phyloP scores from a whole-genome alignment of 2,329 filamentous ascomycete genomes.

The Chaetomium olivaceum region DNA sequence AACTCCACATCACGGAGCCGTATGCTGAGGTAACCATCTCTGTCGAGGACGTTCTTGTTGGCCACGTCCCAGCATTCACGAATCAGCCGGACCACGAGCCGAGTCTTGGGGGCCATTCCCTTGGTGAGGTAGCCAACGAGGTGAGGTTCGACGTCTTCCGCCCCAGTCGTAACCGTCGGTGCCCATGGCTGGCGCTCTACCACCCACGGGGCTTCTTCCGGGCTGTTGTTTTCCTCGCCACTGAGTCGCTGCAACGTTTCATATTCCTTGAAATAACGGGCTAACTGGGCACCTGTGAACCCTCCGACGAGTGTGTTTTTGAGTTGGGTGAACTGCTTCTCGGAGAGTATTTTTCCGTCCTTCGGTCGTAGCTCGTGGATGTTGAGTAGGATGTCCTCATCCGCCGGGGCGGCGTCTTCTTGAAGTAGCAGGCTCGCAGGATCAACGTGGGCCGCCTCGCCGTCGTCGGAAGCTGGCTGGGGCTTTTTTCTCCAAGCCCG shows the following conservation, averaged over 20 bases:
- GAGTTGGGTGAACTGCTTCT: constrained; percentile 46
- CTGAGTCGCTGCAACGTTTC: constrained; percentile 6
- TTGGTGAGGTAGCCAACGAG: constrained; percentile 38
- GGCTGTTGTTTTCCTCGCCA: constrained; percentile 9
- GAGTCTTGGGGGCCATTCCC: constrained; percentile 42
- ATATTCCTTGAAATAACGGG: constrained; percentile 42
- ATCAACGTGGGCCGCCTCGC: constrained; percentile 33
- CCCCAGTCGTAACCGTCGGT: constrained; percentile 35
- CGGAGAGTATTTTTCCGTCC: constrained; percentile 41
- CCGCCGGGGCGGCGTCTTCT: constrained; percentile 33
- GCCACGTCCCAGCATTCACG: constrained; percentile 53
- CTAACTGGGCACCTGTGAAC: constrained; percentile 51
- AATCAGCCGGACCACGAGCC: constrained; percentile 47
- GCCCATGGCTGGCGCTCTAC: constrained; percentile 45
- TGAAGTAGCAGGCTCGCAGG: constrained; percentile 39
- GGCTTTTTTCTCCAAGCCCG: constrained; percentile 28
- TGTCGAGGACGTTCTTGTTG: constrained; percentile 47
- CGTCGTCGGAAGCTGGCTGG: constrained; percentile 22
- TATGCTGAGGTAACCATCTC: constrained; percentile 45
- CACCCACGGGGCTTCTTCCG: constrained; percentile 43
- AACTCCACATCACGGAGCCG: constrained; percentile 46
- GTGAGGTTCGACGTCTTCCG: constrained; percentile 26
- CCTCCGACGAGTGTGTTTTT: constrained; percentile 43
- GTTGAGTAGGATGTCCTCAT: constrained; percentile 45
- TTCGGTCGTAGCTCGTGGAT: constrained; percentile 52